Evolutionary conservation across 768 basidiomycete species (phyloP), one percentile per base, ranked within the genome.

Genomic region (Leccinum uliginosum): DNA sequence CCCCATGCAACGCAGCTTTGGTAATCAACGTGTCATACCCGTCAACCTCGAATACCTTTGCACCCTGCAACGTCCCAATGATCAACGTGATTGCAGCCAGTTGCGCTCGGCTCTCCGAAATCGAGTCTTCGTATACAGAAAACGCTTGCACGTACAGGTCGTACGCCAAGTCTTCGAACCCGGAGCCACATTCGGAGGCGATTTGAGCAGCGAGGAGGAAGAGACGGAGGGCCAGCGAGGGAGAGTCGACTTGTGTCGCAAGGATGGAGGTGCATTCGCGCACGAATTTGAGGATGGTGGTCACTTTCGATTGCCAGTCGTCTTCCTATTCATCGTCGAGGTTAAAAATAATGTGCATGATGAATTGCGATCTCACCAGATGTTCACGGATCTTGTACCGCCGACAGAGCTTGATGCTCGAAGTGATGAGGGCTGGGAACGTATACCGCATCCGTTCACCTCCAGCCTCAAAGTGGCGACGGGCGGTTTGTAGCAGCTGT

Each of bases 111-210:
- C 90, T 92, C 68, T 99, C 97, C 46, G 91, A 94, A 50, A 99
- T 98, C 65, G 83, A 88, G 71, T 99, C 97, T 70, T 99, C 97
- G 74, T 99, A 98, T 12, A 98, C 93, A 26, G 88, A 93, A 71
- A 99, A 98, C 0, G 95, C 93, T 70, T 98, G 94, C 14, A 98
- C 97, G 66, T 95, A 98, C 63, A 98, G 86, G 70, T 99, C 96
- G 69, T 99, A 99, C 15, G 93, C 86, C 57, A 98, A 84, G 69
- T 98, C 95, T 72, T 97, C 95, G 63, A 98, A 92, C 0, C 86
- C 91, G 58, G 96, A 89, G 0, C 87, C 91, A 57, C 92, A 93
- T 68, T 96, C 93, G 66, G 97, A 96, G 0, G 96, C 84, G 27
- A 97, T 89, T 71, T 98, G 93, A 0, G 97, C 94, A 0, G 96